A percentile compares a stretch with the other conserved stretches of the same genome.
These are phyloP conservation scores for Pseudogymnoascus sp. DNA, from an alignment of 2,329 filamentous ascomycete genomes.

Conservation along the genomic window DNA sequence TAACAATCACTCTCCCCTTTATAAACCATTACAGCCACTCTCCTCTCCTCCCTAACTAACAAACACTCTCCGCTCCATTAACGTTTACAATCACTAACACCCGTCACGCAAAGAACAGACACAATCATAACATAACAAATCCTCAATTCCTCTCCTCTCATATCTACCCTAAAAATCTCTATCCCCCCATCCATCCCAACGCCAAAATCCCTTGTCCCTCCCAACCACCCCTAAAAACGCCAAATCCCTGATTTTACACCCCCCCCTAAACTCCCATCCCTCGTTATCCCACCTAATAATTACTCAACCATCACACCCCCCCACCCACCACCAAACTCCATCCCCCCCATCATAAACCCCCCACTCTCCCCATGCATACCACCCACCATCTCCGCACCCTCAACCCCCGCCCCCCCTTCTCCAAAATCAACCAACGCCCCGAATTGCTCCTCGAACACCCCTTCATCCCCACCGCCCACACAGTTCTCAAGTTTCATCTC, in stretches of 20 bases:
- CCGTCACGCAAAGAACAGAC: too few relatives aligned
- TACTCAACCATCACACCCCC: neutral
- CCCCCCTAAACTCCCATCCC: neutral
- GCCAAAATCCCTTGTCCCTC: too few relatives aligned
- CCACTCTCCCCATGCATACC: neutral
- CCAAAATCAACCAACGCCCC: constrained; percentile 9
- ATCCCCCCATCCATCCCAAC: too few relatives aligned
- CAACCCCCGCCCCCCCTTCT: neutral
- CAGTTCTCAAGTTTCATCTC: neutral
- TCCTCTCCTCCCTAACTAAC: too few relatives aligned
- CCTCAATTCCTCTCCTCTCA: too few relatives aligned
- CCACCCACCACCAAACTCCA: neutral
- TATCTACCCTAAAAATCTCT: too few relatives aligned
- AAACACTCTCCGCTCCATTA: too few relatives aligned
- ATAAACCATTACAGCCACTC: neutral
- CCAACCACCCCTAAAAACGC: neutral
- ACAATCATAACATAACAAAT: too few relatives aligned
- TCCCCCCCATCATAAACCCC: neutral
- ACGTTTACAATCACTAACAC: too few relatives aligned
- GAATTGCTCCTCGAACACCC: constrained; percentile 6
- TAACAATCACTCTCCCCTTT: neutral
- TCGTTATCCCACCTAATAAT: too few relatives aligned
- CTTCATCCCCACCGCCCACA: neutral
- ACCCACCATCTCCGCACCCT: neutral
- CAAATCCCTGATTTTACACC: neutral